These are phyloP conservation scores for Rhizoclosmatium sp. DNA, from an alignment of 192 early-diverging fungal species.

Conservation along the genomic window DNA sequence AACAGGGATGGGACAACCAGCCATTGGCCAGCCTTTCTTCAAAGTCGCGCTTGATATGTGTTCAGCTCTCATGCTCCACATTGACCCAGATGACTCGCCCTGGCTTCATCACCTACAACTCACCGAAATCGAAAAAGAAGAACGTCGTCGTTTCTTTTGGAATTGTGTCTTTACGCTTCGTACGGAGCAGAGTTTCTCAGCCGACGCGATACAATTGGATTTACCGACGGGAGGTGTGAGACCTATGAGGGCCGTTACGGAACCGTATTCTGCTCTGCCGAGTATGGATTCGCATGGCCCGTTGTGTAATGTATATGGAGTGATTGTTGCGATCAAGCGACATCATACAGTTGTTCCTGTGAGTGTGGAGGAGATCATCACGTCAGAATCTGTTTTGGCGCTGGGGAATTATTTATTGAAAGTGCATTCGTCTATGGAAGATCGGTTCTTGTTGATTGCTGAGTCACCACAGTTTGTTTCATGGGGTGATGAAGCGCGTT, in stretches of 20 bases:
- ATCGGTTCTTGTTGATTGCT: not conserved
- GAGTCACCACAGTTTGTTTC: not conserved
- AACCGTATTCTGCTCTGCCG: not conserved
- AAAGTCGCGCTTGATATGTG: not conserved
- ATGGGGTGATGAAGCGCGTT: not conserved
- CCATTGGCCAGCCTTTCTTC: not conserved
- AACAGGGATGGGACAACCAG: not conserved
- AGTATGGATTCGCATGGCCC: not conserved
- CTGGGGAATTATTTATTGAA: not conserved
- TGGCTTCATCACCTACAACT: not conserved
- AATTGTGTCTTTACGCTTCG: not conserved
- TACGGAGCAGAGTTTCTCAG: not conserved
- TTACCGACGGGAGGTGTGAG: not conserved
- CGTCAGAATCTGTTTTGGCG: not conserved
- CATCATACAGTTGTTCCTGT: not conserved
- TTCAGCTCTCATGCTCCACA: not conserved
- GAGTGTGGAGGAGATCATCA: not conserved
- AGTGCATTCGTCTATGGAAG: not conserved
- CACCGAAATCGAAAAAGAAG: not conserved
- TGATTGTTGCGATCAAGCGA: not conserved
- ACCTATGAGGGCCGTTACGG: not conserved
- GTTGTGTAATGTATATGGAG: not conserved
- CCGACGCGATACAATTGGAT: not conserved
- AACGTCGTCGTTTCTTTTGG: not conserved
- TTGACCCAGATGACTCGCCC: slow-evolving; percentile 12